Percentiles rank a stretch among this genome's conserved stretches.
phyloP scores from a whole-genome alignment of 768 basidiomycete genomes.

The Amanita exitialis region DNA sequence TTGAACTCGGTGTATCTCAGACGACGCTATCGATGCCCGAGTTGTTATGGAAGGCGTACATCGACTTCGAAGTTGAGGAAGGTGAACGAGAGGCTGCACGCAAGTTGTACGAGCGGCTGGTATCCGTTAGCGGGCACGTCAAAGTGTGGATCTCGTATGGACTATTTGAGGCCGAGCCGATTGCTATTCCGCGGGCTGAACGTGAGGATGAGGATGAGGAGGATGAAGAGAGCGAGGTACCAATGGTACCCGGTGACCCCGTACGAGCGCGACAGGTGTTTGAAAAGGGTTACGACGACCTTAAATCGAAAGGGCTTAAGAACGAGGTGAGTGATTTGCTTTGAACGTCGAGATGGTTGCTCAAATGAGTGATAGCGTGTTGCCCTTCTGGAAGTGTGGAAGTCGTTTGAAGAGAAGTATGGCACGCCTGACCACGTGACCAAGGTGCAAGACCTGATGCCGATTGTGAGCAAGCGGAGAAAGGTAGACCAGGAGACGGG shows the following conservation, averaged over 20 bases:
- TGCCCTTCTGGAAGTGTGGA: conserved; percentile 90
- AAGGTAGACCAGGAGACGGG: conserved; percentile 80
- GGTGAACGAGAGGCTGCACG: conserved; percentile 82
- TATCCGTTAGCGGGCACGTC: conserved; percentile 81
- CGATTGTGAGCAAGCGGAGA: conserved; percentile 78
- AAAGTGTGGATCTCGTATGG: conserved; percentile 98
- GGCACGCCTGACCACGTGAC: conserved; percentile 65
- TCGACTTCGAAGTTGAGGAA: conserved; percentile 94
- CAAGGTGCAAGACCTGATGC: conserved; percentile 90
- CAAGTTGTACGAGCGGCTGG: conserved; percentile 80
- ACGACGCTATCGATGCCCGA: conserved; percentile 90
- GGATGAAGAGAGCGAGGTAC: conserved; percentile 45
- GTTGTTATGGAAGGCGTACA: conserved; percentile 87
- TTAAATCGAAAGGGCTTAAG: conserved; percentile 75
- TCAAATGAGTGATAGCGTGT: conserved; percentile 53
- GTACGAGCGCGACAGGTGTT: conserved; percentile 69
- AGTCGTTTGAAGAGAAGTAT: conserved; percentile 78
- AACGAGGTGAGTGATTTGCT: conserved; percentile 55
- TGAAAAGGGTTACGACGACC: conserved; percentile 78
- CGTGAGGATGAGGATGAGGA: conserved; percentile 58
- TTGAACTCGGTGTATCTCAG: conserved; percentile 84
- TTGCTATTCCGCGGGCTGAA: conserved; percentile 51
- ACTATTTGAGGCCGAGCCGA: conserved; percentile 77
- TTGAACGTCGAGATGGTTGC: too few species aligned
- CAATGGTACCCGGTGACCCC: conserved; percentile 65